A percentile compares a stretch with the other conserved stretches of the same genome.
Evolutionary conservation across 169 alveolate genomes (phyloP).

Genomic region (Eimeria sp.): DNA sequence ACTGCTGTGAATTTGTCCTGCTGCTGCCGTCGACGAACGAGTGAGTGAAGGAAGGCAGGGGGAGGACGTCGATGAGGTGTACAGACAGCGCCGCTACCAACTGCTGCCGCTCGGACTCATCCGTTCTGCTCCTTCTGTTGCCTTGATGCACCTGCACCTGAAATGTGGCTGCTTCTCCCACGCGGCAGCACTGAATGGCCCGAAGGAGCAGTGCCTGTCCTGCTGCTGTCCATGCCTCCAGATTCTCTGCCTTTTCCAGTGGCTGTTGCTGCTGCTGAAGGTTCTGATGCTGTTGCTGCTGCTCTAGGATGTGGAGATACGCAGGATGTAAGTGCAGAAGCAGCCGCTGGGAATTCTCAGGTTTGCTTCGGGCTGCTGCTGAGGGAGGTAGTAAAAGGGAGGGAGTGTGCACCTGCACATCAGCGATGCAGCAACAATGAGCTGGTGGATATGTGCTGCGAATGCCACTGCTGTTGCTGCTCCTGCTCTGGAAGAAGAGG

Average conservation of each 20-base stretch:
- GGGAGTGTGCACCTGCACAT: slow-evolving; percentile 63
- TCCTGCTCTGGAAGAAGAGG: slow-evolving; percentile 29
- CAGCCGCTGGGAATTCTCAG: slow-evolving; percentile 46
- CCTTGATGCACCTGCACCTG: slow-evolving; percentile 27
- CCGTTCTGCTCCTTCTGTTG: neutral
- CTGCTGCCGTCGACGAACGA: slow-evolving; percentile 17
- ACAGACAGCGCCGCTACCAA: neutral
- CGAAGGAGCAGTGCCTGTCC: slow-evolving; percentile 69
- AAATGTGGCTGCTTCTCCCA: slow-evolving; percentile 65
- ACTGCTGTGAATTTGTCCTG: neutral
- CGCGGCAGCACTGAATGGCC: slow-evolving; percentile 58
- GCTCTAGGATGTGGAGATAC: slow-evolving; percentile 10
- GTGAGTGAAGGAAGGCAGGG: slow-evolving; percentile 13
- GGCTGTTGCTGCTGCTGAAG: slow-evolving; percentile 25
- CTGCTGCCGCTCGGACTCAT: slow-evolving; percentile 30
- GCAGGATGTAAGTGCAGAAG: slow-evolving; percentile 55
- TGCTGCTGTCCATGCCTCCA: slow-evolving; percentile 52
- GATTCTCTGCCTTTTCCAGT: neutral
- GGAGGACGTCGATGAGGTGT: slow-evolving; percentile 37
- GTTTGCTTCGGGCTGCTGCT: slow-evolving; percentile 55
- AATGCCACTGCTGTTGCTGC: slow-evolving; percentile 55
- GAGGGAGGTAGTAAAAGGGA: slow-evolving; percentile 2
- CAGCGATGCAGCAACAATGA: slow-evolving; percentile 62
- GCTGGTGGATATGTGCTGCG: slow-evolving; percentile 29
- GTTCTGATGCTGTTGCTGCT: slow-evolving; percentile 28